Conservation (phyloP, 1,284 basidiomycete species). For the Pascua sp. region DNA sequence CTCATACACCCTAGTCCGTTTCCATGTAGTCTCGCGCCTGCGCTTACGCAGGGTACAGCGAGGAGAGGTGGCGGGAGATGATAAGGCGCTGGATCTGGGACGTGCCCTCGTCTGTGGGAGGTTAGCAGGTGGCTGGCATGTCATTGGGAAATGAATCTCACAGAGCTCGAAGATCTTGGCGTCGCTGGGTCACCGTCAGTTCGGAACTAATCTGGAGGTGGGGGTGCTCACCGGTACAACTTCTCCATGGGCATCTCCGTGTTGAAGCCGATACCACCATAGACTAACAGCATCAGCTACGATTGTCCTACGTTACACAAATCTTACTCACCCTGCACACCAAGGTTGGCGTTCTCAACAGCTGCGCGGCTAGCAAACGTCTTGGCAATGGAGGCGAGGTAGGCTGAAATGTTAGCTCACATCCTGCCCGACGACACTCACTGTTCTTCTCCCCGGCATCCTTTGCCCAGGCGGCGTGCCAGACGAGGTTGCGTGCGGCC, state of each 20-base stretch:
- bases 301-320: background rate
- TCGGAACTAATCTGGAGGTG: constrained; percentile 1
- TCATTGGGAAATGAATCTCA: constrained; percentile 21
- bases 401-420: constrained; percentile 38
- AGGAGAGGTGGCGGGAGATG: constrained; percentile 45
- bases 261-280: constrained; percentile 55
- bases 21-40: background rate
- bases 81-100: constrained; percentile 51
- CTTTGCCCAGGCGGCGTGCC: constrained; percentile 54
- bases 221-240: constrained; percentile 49
- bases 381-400: constrained; percentile 58
- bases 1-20: too few species aligned
- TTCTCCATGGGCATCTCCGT: constrained; percentile 58
- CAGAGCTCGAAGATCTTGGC: constrained; percentile 54
- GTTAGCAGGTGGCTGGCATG: background rate
- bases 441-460: constrained; percentile 54
- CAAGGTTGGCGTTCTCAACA: constrained; percentile 53
- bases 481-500: constrained; percentile 53
- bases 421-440: constrained; percentile 17
- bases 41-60: constrained; percentile 42
- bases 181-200: constrained; percentile 28
- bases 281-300: constrained; percentile 26
- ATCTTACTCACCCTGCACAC: constrained; percentile 47
- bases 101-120: constrained; percentile 43
- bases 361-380: constrained; percentile 51